Percentiles rank a stretch among this genome's conserved stretches.
These are phyloP conservation scores for Penicillium expansum DNA, from an alignment of 2,329 filamentous ascomycete species.

Conservation along the genomic window DNA sequence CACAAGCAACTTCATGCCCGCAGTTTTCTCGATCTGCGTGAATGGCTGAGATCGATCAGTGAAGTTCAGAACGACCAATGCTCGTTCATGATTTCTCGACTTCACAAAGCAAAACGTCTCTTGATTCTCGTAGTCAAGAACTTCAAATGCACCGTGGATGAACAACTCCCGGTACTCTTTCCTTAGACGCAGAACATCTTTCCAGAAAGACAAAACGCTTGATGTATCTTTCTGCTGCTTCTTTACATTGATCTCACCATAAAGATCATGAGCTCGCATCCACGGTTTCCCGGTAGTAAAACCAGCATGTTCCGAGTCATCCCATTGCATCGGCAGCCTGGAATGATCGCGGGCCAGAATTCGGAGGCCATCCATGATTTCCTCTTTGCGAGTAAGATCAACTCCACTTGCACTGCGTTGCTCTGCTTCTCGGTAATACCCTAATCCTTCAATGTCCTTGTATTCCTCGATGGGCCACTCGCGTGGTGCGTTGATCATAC, in stretches of 20 bases:
- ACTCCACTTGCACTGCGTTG: slow-evolving; percentile 32
- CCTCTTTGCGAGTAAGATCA: slow-evolving; percentile 13
- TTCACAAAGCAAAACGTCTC: slow-evolving; percentile 24
- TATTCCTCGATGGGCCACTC: slow-evolving; percentile 50
- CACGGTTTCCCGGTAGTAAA: slow-evolving; percentile 59
- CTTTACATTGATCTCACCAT: slow-evolving; percentile 46
- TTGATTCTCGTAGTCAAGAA: slow-evolving; percentile 21
- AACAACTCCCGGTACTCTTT: slow-evolving; percentile 59
- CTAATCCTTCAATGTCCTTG: slow-evolving; percentile 45
- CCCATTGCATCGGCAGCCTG: slow-evolving; percentile 68
- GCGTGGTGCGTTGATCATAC: slow-evolving; percentile 56
- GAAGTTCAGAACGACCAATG: slow-evolving; percentile 23
- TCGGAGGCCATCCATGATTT: slow-evolving; percentile 44
- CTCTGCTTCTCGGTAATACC: slow-evolving; percentile 46
- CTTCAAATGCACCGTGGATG: slow-evolving; percentile 23
- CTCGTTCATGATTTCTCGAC: slow-evolving; percentile 13
- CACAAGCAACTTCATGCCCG: slow-evolving; percentile 19
- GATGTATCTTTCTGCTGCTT: slow-evolving; percentile 48
- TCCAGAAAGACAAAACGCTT: slow-evolving; percentile 60
- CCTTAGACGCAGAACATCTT: slow-evolving; percentile 52
- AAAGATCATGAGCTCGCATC: slow-evolving; percentile 57
- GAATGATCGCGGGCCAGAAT: slow-evolving; percentile 60
- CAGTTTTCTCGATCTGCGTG: background rate
- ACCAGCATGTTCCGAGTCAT: slow-evolving; percentile 54
- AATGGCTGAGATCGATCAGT: slow-evolving; percentile 12